These are phyloP conservation scores for Globisporangium echinulatum DNA, from an alignment of 352 stramenopile species.

Conservation along the genomic window DNA sequence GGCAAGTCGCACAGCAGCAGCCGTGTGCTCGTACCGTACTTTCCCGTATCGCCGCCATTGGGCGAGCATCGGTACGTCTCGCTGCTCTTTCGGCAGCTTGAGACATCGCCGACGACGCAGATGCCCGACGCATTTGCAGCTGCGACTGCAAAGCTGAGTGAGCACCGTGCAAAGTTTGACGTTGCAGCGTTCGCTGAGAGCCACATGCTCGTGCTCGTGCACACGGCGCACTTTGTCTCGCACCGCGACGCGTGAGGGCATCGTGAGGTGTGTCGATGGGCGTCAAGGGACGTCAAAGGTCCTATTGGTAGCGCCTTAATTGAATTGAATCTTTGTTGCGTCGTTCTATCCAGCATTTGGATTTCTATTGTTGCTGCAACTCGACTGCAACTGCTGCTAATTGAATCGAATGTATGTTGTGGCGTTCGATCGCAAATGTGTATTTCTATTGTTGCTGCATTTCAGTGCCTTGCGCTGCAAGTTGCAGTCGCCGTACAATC, in stretches of 20 bases:
- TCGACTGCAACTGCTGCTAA: background rate
- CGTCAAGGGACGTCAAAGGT: background rate
- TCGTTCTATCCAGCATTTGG: no score
- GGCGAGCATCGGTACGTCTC: conserved; percentile 57
- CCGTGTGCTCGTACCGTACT: conserved; percentile 43
- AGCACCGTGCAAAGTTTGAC: conserved; percentile 41
- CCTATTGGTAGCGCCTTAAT: no score
- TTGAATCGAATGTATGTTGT: background rate
- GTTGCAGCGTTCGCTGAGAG: conserved; percentile 28
- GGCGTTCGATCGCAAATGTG: background rate
- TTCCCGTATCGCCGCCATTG: conserved; percentile 39
- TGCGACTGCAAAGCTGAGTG: conserved; percentile 14
- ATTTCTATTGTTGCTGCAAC: no score
- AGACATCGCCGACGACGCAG: background rate
- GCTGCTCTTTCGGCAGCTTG: conserved; percentile 35
- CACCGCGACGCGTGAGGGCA: conserved; percentile 1
- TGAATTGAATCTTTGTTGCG: no score
- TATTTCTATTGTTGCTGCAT: background rate
- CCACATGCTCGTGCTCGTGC: conserved; percentile 26
- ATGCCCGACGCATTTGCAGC: background rate
- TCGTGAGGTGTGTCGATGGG: no score
- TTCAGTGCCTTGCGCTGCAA: conserved; percentile 8
- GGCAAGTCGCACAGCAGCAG: conserved; percentile 3
- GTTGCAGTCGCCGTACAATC: conserved; percentile 22
- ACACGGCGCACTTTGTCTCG: conserved; percentile 39